Base-by-base conservation (phyloP, 352 stramenopile genomes). In the Phytophthora fragariae region DNA sequence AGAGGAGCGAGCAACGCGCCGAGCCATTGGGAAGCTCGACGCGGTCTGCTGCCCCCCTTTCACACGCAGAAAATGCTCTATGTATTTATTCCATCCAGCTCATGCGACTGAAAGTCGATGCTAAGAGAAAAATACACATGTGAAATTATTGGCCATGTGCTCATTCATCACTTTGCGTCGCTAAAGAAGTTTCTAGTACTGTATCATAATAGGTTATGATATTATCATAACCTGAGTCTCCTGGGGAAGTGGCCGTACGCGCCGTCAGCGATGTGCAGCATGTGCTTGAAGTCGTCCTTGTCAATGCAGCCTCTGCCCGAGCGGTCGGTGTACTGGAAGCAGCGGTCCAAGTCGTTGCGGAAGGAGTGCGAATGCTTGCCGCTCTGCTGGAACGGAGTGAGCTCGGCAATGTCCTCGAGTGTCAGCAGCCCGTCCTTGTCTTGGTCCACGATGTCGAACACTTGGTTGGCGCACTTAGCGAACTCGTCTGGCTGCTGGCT, bases 161-260 rank as follows among this genome's bases (percentile, higher is more conserved):
- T 63, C 55, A 65, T 46, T 35, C 37, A 44, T 17, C 14, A 27
- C 19, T 44, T 39, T 24, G 21, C 41, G 17, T 29, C 21, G 24
- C 46, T 62, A 52, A 74, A 2, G 6, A 58, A 58, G 49, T 67
- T 57, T 11, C 21, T 52, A n/a, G 8, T 12, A 11, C 41, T 49
- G 41, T 19, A n/a, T 19, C 8, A 49, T 12, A 49, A 49, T 5
- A 41, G 8, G 9, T 41, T 41, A 41, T 14, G 19, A 21, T 21
- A 21, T 21, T 27, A 50, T 21, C 67, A 80, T 33, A 71, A 29
- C 11, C 24, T 52, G 27, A 88, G 57, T 5, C 86, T 77, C n/a
- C 70, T 70, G 17, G 86, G 76, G 35, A 82, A 93, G 55, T 90
- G 77, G 24, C 72, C 60, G 56, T 89, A 93, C 3, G 84, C 82